phyloP scores from a whole-genome alignment of 352 stramenopile species.

The Globisporangium abappressorium region DNA sequence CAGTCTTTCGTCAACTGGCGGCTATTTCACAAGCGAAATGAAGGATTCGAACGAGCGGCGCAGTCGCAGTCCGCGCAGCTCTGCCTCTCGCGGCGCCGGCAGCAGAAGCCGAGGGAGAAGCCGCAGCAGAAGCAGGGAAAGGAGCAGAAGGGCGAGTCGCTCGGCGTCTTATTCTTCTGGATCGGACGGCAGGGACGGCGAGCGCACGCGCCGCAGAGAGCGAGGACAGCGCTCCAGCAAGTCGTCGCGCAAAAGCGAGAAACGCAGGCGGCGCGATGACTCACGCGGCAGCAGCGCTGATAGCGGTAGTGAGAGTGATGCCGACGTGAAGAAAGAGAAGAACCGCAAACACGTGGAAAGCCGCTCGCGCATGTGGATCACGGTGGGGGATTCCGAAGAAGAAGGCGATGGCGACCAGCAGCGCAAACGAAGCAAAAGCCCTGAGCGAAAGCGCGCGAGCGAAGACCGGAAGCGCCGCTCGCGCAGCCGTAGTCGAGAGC shows the following conservation, averaged over 20 bases:
- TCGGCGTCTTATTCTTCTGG: neutral
- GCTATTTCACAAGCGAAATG: neutral
- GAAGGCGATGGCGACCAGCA: neutral
- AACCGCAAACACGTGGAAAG: slow-evolving; percentile 5
- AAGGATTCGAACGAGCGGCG: slow-evolving; percentile 3
- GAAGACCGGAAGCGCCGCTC: slow-evolving; percentile 11
- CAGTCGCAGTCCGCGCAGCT: slow-evolving; percentile 11
- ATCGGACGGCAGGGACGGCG: neutral
- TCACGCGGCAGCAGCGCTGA: neutral
- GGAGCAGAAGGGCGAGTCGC: slow-evolving; percentile 1
- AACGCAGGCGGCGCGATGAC: neutral
- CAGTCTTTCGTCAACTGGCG: too few relatives aligned
- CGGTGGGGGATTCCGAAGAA: slow-evolving; percentile 5
- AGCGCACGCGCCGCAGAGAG: slow-evolving; percentile 2
- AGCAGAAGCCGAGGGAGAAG: slow-evolving; percentile 4
- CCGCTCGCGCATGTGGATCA: slow-evolving; percentile 15
- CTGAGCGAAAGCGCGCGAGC: neutral
- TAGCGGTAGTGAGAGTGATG: slow-evolving; percentile 3
- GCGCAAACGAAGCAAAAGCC: neutral
- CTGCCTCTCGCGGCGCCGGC: neutral
- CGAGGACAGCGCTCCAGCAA: slow-evolving; percentile 6
- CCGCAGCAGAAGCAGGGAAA: slow-evolving; percentile 3
- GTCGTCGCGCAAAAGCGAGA: slow-evolving; percentile 2
- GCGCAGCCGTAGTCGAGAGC: slow-evolving; percentile 17
- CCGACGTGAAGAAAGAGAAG: slow-evolving; percentile 5